These are phyloP conservation scores for Silene uniflora DNA, from an alignment of 148 eudicot species.

Conservation along the genomic window DNA sequence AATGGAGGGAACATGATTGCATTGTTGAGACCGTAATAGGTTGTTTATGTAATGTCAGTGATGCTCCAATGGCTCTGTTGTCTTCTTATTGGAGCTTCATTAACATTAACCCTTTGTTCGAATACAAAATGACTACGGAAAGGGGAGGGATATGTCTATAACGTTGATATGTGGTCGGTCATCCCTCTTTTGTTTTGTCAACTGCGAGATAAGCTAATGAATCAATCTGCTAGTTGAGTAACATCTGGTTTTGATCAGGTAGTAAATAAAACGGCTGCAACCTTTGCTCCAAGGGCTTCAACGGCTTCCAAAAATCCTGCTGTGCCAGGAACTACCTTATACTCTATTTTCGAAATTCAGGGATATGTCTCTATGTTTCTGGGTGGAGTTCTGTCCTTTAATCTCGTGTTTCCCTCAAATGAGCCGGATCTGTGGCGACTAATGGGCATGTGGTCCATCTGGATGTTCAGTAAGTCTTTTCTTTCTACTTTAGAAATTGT, in stretches of 20 bases:
- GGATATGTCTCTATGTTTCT: constrained; percentile 70
- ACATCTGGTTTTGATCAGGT: constrained; percentile 40
- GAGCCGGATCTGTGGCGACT: constrained; percentile 95
- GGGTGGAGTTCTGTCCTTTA: constrained; percentile 93
- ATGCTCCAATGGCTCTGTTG: no score
- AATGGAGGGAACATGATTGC: no score
- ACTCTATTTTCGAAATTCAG: constrained; percentile 83
- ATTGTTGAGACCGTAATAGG: no score
- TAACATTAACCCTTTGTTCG: background rate
- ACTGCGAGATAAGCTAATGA: no score
- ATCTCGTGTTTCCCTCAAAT: constrained; percentile 87
- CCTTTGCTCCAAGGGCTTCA: constrained; percentile 97
- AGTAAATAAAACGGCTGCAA: constrained; percentile 86
- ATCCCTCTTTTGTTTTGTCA: no score
- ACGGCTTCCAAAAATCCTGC: constrained; percentile 87
- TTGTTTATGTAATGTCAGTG: no score
- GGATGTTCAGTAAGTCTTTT: constrained; percentile 93
- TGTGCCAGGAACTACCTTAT: constrained; percentile 69
- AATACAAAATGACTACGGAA: background rate
- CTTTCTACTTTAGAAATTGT: background rate
- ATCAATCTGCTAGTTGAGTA: no score
- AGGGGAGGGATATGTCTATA: no score
- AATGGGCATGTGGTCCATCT: constrained; percentile 99
- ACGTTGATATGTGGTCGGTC: no score
- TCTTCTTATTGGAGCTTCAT: no score